These are phyloP conservation scores for Thuja plicata DNA, from an alignment of 83 land plant genomes.

Conservation along the genomic window DNA sequence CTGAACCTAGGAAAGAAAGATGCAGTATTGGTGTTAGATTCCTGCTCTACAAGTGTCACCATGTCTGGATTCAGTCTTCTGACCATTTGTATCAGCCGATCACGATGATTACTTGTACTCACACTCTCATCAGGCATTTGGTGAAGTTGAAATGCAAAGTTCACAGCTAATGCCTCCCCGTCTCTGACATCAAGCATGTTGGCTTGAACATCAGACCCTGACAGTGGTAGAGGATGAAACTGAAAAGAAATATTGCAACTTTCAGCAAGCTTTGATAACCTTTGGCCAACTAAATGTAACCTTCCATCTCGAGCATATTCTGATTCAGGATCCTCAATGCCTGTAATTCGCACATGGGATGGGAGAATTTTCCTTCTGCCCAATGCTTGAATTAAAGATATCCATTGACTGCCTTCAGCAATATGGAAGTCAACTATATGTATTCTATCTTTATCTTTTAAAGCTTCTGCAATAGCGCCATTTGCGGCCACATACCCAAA, in stretches of 20 bases:
- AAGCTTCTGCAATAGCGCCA: conserved; percentile 80
- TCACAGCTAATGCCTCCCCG: conserved; percentile 65
- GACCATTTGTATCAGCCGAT: conserved; percentile 61
- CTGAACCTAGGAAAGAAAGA: conserved; percentile 31
- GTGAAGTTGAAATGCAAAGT: conserved; percentile 63
- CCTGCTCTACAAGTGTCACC: conserved; percentile 74
- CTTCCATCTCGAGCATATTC: conserved; percentile 61
- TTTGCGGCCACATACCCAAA: conserved; percentile 77
- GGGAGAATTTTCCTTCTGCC: conserved; percentile 59
- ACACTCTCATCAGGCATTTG: conserved; percentile 82
- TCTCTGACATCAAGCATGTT: conserved; percentile 33
- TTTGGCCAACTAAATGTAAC: conserved; percentile 41
- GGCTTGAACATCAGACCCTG: conserved; percentile 36
- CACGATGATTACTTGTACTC: conserved; percentile 54
- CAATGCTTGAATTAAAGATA: conserved; percentile 62
- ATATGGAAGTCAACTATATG: conserved; percentile 80
- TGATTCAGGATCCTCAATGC: conserved; percentile 47
- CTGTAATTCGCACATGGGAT: conserved; percentile 63
- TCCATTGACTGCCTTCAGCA: conserved; percentile 69
- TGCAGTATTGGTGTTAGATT: conserved; percentile 57
- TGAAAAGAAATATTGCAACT: conserved; percentile 57
- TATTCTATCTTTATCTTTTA: conserved; percentile 50
- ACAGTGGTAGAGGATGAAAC: conserved; percentile 40
- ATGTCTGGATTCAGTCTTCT: conserved; percentile 60
- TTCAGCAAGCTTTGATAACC: conserved; percentile 46